Base-by-base conservation (phyloP, 768 basidiomycete species). In the Mycena rebaudengoi region DNA sequence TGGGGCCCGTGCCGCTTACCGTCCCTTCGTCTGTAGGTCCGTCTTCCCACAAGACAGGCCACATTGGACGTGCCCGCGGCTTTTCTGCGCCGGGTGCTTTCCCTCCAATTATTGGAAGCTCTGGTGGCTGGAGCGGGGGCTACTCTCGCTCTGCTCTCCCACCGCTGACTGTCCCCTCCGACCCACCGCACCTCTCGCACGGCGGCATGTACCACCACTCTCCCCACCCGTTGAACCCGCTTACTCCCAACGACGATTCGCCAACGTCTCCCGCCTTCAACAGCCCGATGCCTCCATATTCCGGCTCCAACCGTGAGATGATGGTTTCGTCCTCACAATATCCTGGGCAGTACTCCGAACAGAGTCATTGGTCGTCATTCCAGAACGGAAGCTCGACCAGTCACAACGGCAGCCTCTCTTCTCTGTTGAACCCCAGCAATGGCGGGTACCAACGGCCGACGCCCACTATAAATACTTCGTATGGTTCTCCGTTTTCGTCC, bases 61-160 rank as follows among this genome's bases (percentile, higher is more conserved):
- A 82, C 5, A 79, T 84, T 41, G 87, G 89, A 70, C 85, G 90
- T 61, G 83, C 87, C 32, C 88, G 93, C 50, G 92, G 92, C 29
- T 94, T 94, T 74, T 93, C 93, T 61, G 91, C 92, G 3, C 93
- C 92, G 40, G 91, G 92, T 48, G 88, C 91, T 0, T 94, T 89
- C 75, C 88, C 88, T 2, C 91, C 91, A 48, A 84, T 92, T 66
- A 83, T 80, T 72, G 91, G 89, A 69, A 79, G 82, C 29, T 64
- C 66, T 46, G 80, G 80, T 60, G 76, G 84, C 62, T 92, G 91
- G 91, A 82, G 82, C 51, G 84, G 76, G 57, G 77, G 74, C 69
- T 88, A 87, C 79, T 74, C 87, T 61, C 86, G 90, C 50, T 81
- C 86, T 55, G 85, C 88, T 25, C 82, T 95, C 51, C 94, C 93